Percentiles rank a stretch among this genome's conserved stretches.
phyloP scores from a whole-genome alignment of 116 monocot species.

The Trichopus zeylanicus region DNA sequence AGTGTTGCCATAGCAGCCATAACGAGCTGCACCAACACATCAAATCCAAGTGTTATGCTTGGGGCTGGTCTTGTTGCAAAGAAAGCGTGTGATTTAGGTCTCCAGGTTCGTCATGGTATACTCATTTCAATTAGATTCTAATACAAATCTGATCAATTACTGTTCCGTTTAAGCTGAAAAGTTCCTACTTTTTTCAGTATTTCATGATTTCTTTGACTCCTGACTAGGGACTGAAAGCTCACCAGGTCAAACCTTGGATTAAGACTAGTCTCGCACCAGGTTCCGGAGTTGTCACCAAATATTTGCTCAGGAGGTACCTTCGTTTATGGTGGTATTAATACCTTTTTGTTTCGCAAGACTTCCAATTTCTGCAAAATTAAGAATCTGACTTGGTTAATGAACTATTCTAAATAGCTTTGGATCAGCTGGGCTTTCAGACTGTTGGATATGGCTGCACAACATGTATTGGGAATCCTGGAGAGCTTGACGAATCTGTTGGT shows the following conservation, averaged over 20 bases:
- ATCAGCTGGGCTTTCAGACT: constrained; percentile 69
- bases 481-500: constrained; percentile 60
- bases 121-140: too few species aligned
- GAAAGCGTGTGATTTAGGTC: constrained; percentile 73
- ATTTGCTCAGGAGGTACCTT: constrained; percentile 48
- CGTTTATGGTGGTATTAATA: too few species aligned
- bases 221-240: not conserved
- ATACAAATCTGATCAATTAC: too few species aligned
- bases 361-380: not conserved
- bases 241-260: constrained; percentile 63
- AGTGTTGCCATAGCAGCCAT: constrained; percentile 71
- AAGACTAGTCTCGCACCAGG: constrained; percentile 63
- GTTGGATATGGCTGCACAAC: constrained; percentile 88
- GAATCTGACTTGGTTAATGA: constrained; percentile 17
- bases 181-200: not conserved
- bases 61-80: constrained; percentile 78
- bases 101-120: constrained; percentile 31
- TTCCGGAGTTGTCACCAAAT: constrained; percentile 63
- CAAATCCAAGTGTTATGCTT: constrained; percentile 86
- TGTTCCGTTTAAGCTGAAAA: not conserved
- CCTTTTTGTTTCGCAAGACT: too few species aligned
- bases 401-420: constrained; percentile 53
- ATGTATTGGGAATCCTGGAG: constrained; percentile 82
- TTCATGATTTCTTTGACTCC: not conserved
- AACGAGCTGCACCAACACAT: constrained; percentile 68